Base-by-base conservation (phyloP, 257 asterid genomes). In the Penstemon eatonii region DNA sequence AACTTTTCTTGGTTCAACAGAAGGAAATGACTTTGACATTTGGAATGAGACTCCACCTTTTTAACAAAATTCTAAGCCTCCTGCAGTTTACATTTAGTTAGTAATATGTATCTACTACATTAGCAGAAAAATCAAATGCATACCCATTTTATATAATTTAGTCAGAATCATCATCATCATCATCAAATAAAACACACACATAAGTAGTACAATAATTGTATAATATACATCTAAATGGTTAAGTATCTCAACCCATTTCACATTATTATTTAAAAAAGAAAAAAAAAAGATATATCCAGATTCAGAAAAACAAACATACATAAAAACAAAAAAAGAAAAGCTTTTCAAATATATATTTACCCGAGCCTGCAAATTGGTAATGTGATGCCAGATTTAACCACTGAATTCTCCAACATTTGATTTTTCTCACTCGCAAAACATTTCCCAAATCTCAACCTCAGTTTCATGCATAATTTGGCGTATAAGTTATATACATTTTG, bases 21-120 rank as follows among this genome's bases (percentile, higher is more conserved):
- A 57, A 71, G 84, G 2, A 25, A 25, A 70, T 75, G 86, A 71
- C 79, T 73, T 82, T 56, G 95, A 78, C 97, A 88, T 91, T 79
- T 73, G 92, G 78, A 75, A 70, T 71, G 77, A 55, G 63, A 70
- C 76, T 73, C 78, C 80, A 55, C 65, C 77, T 71, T 76, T 73
- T 15, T 4, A 57, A 73, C 60, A 59, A 70, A 68, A 68, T 73
- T 70, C 75, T 59, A 74, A 71, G 65, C 73, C 65, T 71, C 85
- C 85, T 78, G 80, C 75, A 83, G 66, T 79, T 78, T 72, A 38
- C 71, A 15, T 66, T 61, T 56, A 64, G 54, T 74, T 65, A 15
- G 18, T 15, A 71, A 66, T 53, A 71, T 66, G 67, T 10, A 69
- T 44, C 60, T 15, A 63, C 13, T 39, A 55, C 55, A 53, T 39